These are phyloP conservation scores for Suhomyces taliae DNA, from an alignment of 1,139 yeast species.

Conservation along the genomic window DNA sequence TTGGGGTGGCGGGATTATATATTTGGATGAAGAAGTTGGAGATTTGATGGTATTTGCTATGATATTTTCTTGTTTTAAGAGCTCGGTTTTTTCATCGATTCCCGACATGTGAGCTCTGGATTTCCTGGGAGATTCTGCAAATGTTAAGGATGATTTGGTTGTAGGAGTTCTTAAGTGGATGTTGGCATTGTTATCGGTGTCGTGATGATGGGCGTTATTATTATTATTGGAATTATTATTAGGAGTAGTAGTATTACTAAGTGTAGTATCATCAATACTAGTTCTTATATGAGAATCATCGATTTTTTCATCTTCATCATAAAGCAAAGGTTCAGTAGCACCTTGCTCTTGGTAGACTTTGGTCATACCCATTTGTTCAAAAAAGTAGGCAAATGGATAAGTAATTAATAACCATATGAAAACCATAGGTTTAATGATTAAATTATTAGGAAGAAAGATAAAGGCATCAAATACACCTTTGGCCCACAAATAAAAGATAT, in stretches of 20 bases:
- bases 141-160: constrained; percentile 3
- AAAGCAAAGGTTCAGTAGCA: not conserved
- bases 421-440: constrained; percentile 46
- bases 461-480: constrained; percentile 16
- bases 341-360: not conserved
- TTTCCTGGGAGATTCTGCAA: constrained; percentile 8
- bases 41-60: constrained; percentile 53
- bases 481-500: constrained; percentile 1
- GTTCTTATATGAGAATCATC: constrained; percentile 6
- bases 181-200: not conserved
- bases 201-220: too few species aligned
- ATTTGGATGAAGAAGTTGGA: constrained; percentile 53
- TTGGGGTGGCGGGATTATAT: constrained; percentile 50
- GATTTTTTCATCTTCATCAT: constrained; percentile 5
- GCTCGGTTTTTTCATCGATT: constrained; percentile 43
- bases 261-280: not conserved
- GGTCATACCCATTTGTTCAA: constrained; percentile 19
- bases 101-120: constrained; percentile 8
- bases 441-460: constrained; percentile 41
- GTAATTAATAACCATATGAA: constrained; percentile 45
- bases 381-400: constrained; percentile 48
- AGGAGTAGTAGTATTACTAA: too few species aligned
- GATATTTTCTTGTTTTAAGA: constrained; percentile 39
- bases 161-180: not conserved
- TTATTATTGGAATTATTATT: too few species aligned